Percentiles rank a stretch among this genome's conserved stretches.
Conservation (phyloP, 768 basidiomycete genomes). For the Pisolithus sp. region DNA sequence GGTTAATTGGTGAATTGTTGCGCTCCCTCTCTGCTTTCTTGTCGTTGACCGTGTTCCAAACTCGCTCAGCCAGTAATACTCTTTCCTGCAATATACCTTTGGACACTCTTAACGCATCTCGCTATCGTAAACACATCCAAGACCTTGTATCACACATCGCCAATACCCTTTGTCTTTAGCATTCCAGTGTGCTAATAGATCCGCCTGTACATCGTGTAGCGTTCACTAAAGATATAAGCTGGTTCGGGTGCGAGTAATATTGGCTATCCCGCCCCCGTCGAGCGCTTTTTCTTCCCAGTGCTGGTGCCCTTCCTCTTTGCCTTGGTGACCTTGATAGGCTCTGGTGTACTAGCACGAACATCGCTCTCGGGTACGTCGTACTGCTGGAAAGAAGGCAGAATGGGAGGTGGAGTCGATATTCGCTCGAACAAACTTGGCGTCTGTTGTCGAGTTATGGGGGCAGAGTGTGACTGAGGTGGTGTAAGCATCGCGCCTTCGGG, state of each 20-base stretch:
- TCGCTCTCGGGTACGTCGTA: slow-evolving; percentile 47
- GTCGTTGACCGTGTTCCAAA: slow-evolving; percentile 10
- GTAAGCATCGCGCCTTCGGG: slow-evolving; percentile 46
- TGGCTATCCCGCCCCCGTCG: slow-evolving; percentile 21
- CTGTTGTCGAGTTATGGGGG: slow-evolving; percentile 21
- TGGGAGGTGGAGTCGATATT: slow-evolving; percentile 31
- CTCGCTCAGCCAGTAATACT: slow-evolving; percentile 8
- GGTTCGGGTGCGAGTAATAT: not conserved
- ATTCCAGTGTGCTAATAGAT: slow-evolving; percentile 8
- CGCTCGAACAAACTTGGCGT: slow-evolving; percentile 24
- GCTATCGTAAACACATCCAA: slow-evolving; percentile 12
- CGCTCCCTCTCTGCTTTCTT: slow-evolving; percentile 15
- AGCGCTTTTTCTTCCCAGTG: slow-evolving; percentile 65
- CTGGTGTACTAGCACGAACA: slow-evolving; percentile 49
- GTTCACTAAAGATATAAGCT: slow-evolving; percentile 6
- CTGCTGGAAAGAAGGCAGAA: slow-evolving; percentile 38
- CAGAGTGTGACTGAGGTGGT: slow-evolving; percentile 15
- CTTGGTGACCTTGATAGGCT: slow-evolving; percentile 71
- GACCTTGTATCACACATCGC: not conserved
- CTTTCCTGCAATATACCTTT: not conserved
- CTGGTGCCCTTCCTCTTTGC: slow-evolving; percentile 53
- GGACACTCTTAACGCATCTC: not conserved
- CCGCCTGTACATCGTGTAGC: slow-evolving; percentile 22
- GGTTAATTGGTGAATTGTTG: slow-evolving; percentile 17
- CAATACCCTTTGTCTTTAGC: slow-evolving; percentile 9